Base-by-base conservation (phyloP, 1,284 basidiomycete species). In the Wallemia mellicola region DNA sequence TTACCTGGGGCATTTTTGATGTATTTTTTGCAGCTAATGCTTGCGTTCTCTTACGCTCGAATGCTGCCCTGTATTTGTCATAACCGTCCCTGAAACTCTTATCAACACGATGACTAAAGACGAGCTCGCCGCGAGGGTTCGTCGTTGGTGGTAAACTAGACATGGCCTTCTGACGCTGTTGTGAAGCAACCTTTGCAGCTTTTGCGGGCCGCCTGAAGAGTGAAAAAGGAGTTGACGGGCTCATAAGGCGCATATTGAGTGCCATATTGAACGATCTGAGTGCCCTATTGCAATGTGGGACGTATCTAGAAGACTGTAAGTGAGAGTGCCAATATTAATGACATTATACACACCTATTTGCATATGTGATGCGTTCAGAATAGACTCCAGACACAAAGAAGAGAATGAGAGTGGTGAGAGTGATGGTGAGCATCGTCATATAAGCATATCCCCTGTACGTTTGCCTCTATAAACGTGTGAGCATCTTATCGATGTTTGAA, bases 361-460 rank as follows among this genome's bases (percentile, higher is more conserved):
- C 89, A 67, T 95, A 95, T 0, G 80, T 82, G 64, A 98, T 94
- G 73, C 92, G 89, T 70, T 96, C 91, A 7, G 83, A 77, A 67
- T 96, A 96, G 78, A 94, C 83, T 7, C 92, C 92, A 65, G 84
- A 91, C 1, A 88, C 87, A 68, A 96, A 96, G 76, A 98, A 96
- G 33, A 98, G 76, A 28, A 85, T 79, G 7, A 96, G 77, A 0
- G 88, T 94, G 14, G 87, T 91, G 61, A 86, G 78, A 11, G 38
- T 48, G 38, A 48, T 48, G 5, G 38, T 48, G 38, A 48, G 38
- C 38, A 48, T 48, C 14, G 38, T 48, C 38, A 48, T 48, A n/a
- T 48, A 48, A 5, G 38, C 38, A n/a, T 48, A 48, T 5, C 38
- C 38, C 22, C 38, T 48, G n/a, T 48, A 48, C 22, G 38, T 48